phyloP scores from a whole-genome alignment of 2,329 filamentous ascomycete genomes.

The Epichloe scottii region DNA sequence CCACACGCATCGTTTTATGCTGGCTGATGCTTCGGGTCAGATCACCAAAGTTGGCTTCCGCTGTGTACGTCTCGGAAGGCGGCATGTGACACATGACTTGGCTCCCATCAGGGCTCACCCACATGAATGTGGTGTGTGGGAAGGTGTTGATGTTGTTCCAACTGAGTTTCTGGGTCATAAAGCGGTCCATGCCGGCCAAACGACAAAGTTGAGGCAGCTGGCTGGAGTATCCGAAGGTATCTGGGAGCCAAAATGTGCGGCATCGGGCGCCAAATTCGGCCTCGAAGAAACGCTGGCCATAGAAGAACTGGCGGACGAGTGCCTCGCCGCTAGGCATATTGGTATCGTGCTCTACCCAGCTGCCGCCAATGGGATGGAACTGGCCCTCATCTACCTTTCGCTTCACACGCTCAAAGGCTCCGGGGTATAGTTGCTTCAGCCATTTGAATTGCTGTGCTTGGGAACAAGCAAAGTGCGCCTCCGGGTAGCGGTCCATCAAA shows the following conservation, averaged over 20 bases:
- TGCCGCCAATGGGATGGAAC: conserved; percentile 92
- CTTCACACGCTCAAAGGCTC: conserved; percentile 82
- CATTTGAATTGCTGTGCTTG: conserved; percentile 98
- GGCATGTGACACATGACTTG: conserved; percentile 98
- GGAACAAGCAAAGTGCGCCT: conserved; percentile 83
- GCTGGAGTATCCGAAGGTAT: conserved; percentile 94
- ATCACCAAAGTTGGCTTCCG: conserved; percentile 88
- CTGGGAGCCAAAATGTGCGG: conserved; percentile 91
- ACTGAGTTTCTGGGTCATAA: conserved; percentile 96
- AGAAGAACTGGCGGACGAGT: conserved; percentile 84
- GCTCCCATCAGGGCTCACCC: conserved; percentile 89
- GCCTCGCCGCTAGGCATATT: conserved; percentile 96
- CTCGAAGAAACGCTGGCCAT: conserved; percentile 91
- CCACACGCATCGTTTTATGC: conserved; percentile 93
- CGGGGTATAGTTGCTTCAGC: conserved; percentile 82
- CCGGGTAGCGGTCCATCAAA: conserved; percentile 86
- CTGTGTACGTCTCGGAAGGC: conserved; percentile 88
- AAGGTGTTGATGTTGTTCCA: conserved; percentile 99
- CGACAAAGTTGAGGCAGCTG: conserved; percentile 91
- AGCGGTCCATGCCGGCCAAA: conserved; percentile 87
- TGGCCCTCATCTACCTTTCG: conserved; percentile 77
- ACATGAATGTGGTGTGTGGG: conserved; percentile 97
- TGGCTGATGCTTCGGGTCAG: conserved; percentile 78
- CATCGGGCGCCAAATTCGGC: conserved; percentile 81
- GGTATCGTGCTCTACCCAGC: conserved; percentile 98